Evolutionary conservation across 140 eudicot species (phyloP).

Genomic region (Anethum foeniculum): DNA sequence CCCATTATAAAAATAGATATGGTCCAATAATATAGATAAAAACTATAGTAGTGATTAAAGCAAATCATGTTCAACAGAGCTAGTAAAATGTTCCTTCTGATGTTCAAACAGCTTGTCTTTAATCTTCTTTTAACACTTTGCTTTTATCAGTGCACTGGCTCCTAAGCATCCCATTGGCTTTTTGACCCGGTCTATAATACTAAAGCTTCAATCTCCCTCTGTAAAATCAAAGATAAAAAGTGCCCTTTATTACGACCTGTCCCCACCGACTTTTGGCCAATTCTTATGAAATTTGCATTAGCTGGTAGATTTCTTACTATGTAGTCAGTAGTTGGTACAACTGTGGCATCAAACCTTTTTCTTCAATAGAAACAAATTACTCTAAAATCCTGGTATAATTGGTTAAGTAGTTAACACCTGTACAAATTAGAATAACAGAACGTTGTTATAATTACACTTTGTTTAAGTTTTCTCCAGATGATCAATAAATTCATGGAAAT

Average conservation of each 20-base stretch:
- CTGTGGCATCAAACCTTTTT: not conserved
- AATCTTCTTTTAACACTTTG: slow-evolving; percentile 32
- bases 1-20: slow-evolving; percentile 20
- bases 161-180: slow-evolving; percentile 30
- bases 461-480: not conserved
- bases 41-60: not conserved
- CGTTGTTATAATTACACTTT: not conserved
- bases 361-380: not conserved
- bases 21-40: not conserved
- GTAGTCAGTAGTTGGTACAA: not conserved
- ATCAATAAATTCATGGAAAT: too few species aligned
- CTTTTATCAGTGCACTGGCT: slow-evolving; percentile 46
- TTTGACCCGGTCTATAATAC: slow-evolving; percentile 46
- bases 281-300: slow-evolving; percentile 1
- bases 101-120: slow-evolving; percentile 17
- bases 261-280: slow-evolving; percentile 16
- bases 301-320: not conserved
- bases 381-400: not conserved
- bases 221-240: slow-evolving; percentile 9
- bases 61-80: not conserved
- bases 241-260: slow-evolving; percentile 4
- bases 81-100: not conserved
- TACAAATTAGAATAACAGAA: not conserved
- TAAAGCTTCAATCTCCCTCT: slow-evolving; percentile 13
- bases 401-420: not conserved